phyloP scores from a whole-genome alignment of 208 protist species.

The Angomonas ambiguus region DNA sequence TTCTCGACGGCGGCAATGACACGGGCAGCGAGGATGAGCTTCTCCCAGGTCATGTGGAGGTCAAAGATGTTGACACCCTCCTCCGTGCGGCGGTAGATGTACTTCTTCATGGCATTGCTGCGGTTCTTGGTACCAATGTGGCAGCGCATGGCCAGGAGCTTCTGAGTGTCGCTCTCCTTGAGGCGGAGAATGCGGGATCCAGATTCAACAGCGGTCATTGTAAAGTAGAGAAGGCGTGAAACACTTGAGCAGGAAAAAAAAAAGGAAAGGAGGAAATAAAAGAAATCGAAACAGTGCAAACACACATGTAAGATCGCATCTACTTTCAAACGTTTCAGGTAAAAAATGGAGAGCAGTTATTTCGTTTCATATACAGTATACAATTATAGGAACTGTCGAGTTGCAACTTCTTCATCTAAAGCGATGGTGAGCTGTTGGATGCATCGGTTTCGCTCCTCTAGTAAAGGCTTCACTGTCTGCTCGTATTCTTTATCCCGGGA shows the following conservation, averaged over 20 bases:
- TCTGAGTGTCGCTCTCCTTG: slow-evolving; percentile 93
- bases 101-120: slow-evolving; percentile 93
- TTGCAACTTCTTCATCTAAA: too few species aligned
- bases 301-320: not conserved
- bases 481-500: not conserved
- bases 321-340: not conserved
- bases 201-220: slow-evolving; percentile 70
- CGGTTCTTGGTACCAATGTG: slow-evolving; percentile 96
- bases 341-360: not conserved
- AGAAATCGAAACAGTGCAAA: not conserved
- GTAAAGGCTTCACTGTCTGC: not conserved
- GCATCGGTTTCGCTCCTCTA: not conserved
- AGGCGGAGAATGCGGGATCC: slow-evolving; percentile 71
- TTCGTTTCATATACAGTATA: not conserved
- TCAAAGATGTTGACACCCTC: slow-evolving; percentile 97
- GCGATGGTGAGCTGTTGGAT: not conserved
- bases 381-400: not conserved
- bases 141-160: slow-evolving; percentile 95
- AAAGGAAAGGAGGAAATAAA: not conserved
- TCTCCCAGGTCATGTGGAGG: slow-evolving; percentile 98
- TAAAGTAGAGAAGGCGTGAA: slow-evolving; percentile 4
- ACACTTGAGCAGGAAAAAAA: slow-evolving; percentile 1
- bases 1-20: slow-evolving; percentile 98
- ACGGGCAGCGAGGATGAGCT: slow-evolving; percentile 98
- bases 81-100: slow-evolving; percentile 90